phyloP scores from a whole-genome alignment of 2,329 filamentous ascomycete genomes.

The Beauveria pseudobassiana region DNA sequence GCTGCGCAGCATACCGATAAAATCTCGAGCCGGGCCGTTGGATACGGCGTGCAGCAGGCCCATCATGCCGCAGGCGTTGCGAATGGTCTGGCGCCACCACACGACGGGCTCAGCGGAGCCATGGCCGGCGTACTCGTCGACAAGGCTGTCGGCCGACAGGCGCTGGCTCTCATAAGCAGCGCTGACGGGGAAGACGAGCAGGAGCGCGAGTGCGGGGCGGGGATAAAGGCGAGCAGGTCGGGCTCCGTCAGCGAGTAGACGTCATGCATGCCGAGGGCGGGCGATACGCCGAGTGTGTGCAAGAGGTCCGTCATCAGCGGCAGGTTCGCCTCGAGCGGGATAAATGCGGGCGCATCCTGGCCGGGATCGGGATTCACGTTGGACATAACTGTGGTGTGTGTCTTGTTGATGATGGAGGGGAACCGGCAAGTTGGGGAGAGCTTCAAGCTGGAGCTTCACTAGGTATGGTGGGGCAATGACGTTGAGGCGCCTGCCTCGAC shows the following conservation, averaged over 20 bases:
- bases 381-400: conserved; percentile 21
- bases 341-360: conserved; percentile 38
- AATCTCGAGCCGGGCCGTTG: conserved; percentile 63
- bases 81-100: conserved; percentile 94
- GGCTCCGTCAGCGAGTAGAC: conserved; percentile 86
- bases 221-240: conserved; percentile 76
- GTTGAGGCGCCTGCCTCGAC: neutral
- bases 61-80: conserved; percentile 88
- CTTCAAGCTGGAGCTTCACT: neutral
- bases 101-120: conserved; percentile 68
- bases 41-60: conserved; percentile 74
- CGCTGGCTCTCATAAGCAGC: conserved; percentile 72
- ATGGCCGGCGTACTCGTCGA: conserved; percentile 56
- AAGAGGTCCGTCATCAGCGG: conserved; percentile 80
- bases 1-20: conserved; percentile 40
- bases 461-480: conserved; percentile 12
- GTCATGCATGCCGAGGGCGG: conserved; percentile 73
- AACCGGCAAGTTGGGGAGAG: neutral
- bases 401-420: neutral
- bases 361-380: conserved; percentile 33
- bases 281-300: conserved; percentile 75
- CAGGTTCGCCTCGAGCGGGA: conserved; percentile 68
- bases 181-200: conserved; percentile 86
- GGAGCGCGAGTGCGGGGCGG: conserved; percentile 76
- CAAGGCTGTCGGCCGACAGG: conserved; percentile 60